phyloP scores from a whole-genome alignment of 306 rosid species.

The Arachis stenosperma region DNA sequence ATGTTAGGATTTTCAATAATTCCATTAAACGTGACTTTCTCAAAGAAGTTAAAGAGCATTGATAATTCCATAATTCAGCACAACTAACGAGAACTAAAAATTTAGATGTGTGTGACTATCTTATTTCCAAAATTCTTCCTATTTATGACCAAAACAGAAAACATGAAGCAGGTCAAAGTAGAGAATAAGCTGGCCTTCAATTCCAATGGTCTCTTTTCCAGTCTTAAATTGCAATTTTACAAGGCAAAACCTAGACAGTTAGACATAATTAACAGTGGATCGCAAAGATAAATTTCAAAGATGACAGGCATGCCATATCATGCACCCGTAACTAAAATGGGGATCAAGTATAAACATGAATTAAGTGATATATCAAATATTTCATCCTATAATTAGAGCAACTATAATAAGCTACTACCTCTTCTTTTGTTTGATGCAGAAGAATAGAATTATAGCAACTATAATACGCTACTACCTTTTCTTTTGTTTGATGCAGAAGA shows the following conservation, averaged over 20 bases:
- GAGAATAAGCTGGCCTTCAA: slow-evolving; percentile 17
- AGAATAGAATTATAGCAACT: slow-evolving; percentile 9
- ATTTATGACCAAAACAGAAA: slow-evolving; percentile 5
- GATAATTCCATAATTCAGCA: slow-evolving; percentile 3
- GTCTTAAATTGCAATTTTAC: not conserved
- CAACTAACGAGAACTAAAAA: not conserved
- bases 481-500: slow-evolving; percentile 58
- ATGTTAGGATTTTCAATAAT: slow-evolving; percentile 9
- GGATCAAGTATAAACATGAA: not conserved
- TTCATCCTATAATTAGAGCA: not conserved
- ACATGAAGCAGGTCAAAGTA: not conserved
- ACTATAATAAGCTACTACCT: slow-evolving; percentile 44
- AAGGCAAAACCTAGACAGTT: not conserved
- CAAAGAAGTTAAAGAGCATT: slow-evolving; percentile 11
- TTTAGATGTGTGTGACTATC: not conserved
- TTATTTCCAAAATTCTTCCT: not conserved
- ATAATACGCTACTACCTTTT: slow-evolving; percentile 51
- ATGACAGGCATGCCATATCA: slow-evolving; percentile 21
- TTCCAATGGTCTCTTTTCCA: not conserved
- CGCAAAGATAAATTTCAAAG: slow-evolving; percentile 24
- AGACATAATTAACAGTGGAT: slow-evolving; percentile 32
- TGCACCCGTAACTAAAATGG: slow-evolving; percentile 18
- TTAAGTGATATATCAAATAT: slow-evolving; percentile 13
- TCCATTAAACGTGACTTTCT: not conserved
- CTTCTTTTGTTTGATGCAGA: slow-evolving; percentile 62